phyloP scores from a whole-genome alignment of 116 monocot species.

The Cymodocea nodosa region DNA sequence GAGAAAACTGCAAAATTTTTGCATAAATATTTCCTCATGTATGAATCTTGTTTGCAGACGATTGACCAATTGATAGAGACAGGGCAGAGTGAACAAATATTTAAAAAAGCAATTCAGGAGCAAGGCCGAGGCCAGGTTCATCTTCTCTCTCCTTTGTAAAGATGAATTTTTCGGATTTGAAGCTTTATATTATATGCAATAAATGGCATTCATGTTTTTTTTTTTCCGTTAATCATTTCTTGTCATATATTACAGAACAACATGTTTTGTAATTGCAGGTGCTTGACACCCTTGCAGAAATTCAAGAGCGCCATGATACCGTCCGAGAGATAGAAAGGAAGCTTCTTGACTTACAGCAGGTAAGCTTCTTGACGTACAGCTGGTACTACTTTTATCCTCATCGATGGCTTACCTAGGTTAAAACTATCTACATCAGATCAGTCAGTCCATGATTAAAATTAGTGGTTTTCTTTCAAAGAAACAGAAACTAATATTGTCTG shows the following conservation, averaged over 20 bases:
- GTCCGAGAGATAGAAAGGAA: constrained; percentile 83
- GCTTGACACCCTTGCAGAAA: constrained; percentile 10
- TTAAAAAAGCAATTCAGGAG: constrained; percentile 90
- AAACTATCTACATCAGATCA: too few species aligned
- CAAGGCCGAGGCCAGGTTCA: constrained; percentile 90
- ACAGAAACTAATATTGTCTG: too few species aligned
- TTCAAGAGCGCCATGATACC: constrained; percentile 85
- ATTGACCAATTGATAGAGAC: constrained; percentile 91
- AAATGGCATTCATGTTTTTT: too few species aligned
- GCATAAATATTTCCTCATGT: constrained; percentile 8
- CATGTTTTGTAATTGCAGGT: constrained; percentile 1
- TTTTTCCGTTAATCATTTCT: too few species aligned
- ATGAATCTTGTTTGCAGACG: constrained; percentile 39
- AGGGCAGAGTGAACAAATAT: constrained; percentile 89
- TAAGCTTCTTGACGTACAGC: constrained; percentile 51
- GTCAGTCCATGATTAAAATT: too few species aligned
- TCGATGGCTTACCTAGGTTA: not conserved
- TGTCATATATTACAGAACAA: too few species aligned
- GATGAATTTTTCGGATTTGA: too few species aligned
- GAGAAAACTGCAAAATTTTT: not conserved
- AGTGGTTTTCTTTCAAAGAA: too few species aligned
- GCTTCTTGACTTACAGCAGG: constrained; percentile 96
- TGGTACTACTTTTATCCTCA: constrained; percentile 24
- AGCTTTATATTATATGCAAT: too few species aligned
- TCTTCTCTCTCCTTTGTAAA: not conserved